A percentile compares a stretch with the other conserved stretches of the same genome.
Conservation (phyloP, 768 basidiomycete species). For the Naganishia kalamii region DNA sequence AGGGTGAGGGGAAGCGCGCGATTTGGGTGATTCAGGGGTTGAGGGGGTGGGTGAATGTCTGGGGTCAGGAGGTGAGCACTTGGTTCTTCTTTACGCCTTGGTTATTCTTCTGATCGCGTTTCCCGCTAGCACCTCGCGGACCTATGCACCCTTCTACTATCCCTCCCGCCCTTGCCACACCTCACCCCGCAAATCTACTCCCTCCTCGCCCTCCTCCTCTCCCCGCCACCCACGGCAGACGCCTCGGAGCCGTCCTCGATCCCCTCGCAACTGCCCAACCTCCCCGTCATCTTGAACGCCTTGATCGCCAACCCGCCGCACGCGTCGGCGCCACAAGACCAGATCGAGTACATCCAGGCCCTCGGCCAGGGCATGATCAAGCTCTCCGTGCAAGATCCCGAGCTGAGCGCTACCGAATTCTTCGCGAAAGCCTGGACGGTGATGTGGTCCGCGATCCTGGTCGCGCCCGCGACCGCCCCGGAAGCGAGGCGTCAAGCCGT, state of each 20-base stretch:
- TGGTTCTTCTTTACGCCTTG: background rate
- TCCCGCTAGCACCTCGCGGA: conserved; percentile 60
- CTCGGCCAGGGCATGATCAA: conserved; percentile 42
- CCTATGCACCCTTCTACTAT: conserved; percentile 65
- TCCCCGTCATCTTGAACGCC: conserved; percentile 44
- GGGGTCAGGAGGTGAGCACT: conserved; percentile 59
- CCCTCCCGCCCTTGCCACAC: conserved; percentile 78
- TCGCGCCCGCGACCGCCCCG: conserved; percentile 27
- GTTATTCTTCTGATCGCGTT: background rate
- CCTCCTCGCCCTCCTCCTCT: conserved; percentile 73
- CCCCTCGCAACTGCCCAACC: conserved; percentile 35
- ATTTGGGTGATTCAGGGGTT: conserved; percentile 50
- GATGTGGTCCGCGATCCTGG: conserved; percentile 41
- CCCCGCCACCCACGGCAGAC: conserved; percentile 37
- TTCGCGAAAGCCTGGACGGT: conserved; percentile 40
- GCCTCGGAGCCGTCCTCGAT: background rate
- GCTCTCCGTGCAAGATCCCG: conserved; percentile 39
- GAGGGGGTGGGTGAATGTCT: conserved; percentile 57
- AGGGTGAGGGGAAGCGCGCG: conserved; percentile 63
- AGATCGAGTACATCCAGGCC: conserved; percentile 42
- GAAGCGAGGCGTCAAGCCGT: conserved; percentile 37
- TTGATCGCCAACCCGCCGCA: conserved; percentile 42
- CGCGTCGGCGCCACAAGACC: conserved; percentile 32
- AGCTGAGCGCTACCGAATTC: conserved; percentile 30
- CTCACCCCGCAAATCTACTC: conserved; percentile 82